A percentile compares a stretch with the other conserved stretches of the same genome.
These are phyloP conservation scores for Clavispora carvajalis DNA, from an alignment of 805 yeast species.

Conservation along the genomic window DNA sequence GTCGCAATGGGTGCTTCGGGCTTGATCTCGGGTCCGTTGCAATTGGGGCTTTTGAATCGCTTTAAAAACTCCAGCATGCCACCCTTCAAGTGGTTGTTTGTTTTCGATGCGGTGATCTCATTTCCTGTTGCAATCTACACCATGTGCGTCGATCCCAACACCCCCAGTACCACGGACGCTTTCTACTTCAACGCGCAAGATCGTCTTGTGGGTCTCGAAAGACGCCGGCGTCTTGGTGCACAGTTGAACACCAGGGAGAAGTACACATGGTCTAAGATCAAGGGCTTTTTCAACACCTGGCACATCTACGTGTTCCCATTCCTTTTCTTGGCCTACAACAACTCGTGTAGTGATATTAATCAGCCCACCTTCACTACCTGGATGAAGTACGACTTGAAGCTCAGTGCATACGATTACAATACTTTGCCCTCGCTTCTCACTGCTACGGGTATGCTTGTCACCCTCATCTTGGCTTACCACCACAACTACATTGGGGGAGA, in stretches of 20 bases:
- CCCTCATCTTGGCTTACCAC: slow-evolving; percentile 32
- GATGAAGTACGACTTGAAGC: slow-evolving; percentile 34
- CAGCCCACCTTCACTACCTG: slow-evolving; percentile 44
- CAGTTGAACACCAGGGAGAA: slow-evolving; percentile 34
- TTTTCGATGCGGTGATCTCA: slow-evolving; percentile 30
- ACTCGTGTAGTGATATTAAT: slow-evolving; percentile 24
- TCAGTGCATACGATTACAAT: slow-evolving; percentile 33
- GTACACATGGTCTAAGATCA: slow-evolving; percentile 37
- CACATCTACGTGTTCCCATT: slow-evolving; percentile 43
- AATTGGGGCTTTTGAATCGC: slow-evolving; percentile 21
- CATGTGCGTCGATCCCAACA: slow-evolving; percentile 28
- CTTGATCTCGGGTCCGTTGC: slow-evolving; percentile 31
- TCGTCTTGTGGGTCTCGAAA: slow-evolving; percentile 39
- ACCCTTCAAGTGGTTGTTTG: slow-evolving; percentile 32
- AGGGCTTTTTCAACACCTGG: slow-evolving; percentile 43
- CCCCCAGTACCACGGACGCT: slow-evolving; percentile 31
- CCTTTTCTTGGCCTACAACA: slow-evolving; percentile 34
- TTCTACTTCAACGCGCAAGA: slow-evolving; percentile 26
- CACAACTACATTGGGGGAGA: slow-evolving; percentile 32
- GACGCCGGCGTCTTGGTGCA: slow-evolving; percentile 32
- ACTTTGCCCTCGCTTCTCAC: slow-evolving; percentile 36
- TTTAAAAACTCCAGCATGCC: slow-evolving; percentile 18
- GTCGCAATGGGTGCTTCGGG: slow-evolving; percentile 23
- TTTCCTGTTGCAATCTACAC: slow-evolving; percentile 31
- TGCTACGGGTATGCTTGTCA: slow-evolving; percentile 34